phyloP scores from a whole-genome alignment of 352 stramenopile species.

The Aphanomyces cochlioides region DNA sequence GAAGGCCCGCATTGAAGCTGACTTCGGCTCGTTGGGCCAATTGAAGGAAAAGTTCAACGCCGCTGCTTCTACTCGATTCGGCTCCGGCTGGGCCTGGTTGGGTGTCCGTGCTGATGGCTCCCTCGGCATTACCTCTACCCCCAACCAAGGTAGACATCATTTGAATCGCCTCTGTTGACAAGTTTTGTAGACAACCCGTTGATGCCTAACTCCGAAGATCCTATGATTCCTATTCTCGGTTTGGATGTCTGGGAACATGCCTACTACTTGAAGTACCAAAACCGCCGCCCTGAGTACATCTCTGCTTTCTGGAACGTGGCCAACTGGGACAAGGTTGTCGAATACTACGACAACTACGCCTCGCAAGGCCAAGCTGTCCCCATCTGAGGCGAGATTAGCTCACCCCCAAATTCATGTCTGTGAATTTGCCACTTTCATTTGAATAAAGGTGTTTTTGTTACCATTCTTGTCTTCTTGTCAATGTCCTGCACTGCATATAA shows the following conservation, averaged over 20 bases:
- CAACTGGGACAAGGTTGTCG: slow-evolving; percentile 91
- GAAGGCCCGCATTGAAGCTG: slow-evolving; percentile 78
- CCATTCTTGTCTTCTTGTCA: not conserved
- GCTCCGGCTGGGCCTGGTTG: slow-evolving; percentile 89
- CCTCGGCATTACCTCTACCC: slow-evolving; percentile 92
- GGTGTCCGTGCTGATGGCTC: slow-evolving; percentile 84
- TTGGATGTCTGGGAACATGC: slow-evolving; percentile 96
- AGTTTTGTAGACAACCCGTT: slow-evolving; percentile 63
- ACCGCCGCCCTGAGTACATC: slow-evolving; percentile 95
- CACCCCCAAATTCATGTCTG: not conserved
- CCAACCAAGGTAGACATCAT: slow-evolving; percentile 85
- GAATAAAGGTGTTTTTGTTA: slow-evolving; percentile 14
- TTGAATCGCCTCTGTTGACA: not conserved
- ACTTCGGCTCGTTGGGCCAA: slow-evolving; percentile 89
- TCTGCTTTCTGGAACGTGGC: slow-evolving; percentile 97
- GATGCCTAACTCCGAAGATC: slow-evolving; percentile 72
- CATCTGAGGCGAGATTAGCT: slow-evolving; percentile 43
- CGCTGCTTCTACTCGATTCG: slow-evolving; percentile 81
- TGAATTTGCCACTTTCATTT: slow-evolving; percentile 17
- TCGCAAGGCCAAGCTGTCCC: slow-evolving; percentile 80
- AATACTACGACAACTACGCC: slow-evolving; percentile 90
- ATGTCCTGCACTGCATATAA: too few relatives aligned
- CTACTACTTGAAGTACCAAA: slow-evolving; percentile 98
- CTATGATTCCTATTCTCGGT: slow-evolving; percentile 91
- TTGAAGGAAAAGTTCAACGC: slow-evolving; percentile 89